phyloP scores from a whole-genome alignment of 2,329 filamentous ascomycete species.

The Fusarium torreyae region DNA sequence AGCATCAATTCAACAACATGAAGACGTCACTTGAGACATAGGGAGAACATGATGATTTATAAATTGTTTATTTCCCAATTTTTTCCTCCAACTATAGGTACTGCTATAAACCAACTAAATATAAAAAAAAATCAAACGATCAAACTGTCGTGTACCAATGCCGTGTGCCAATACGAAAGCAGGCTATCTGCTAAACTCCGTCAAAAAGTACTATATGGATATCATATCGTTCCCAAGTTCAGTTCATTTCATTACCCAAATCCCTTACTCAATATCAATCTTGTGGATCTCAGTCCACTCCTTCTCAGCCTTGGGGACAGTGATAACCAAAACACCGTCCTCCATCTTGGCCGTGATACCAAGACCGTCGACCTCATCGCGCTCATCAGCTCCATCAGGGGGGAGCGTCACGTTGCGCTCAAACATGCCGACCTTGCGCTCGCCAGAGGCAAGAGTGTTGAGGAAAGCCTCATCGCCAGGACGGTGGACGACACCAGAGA shows the following conservation, averaged over 20 bases:
- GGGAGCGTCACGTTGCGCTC: constrained; percentile 78
- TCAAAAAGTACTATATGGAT: constrained; percentile 15
- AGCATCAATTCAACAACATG: background rate
- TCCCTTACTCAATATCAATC: constrained; percentile 69
- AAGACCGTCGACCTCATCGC: constrained; percentile 75
- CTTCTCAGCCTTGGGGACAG: constrained; percentile 80
- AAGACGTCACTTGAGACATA: background rate
- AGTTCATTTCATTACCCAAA: background rate
- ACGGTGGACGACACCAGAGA: constrained; percentile 81
- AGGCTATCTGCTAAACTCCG: constrained; percentile 32
- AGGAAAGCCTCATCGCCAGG: constrained; percentile 80
- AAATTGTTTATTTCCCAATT: constrained; percentile 4
- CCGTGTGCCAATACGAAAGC: constrained; percentile 4
- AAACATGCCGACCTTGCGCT: constrained; percentile 82
- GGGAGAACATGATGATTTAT: background rate
- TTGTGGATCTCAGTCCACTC: constrained; percentile 75
- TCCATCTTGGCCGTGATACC: constrained; percentile 82
- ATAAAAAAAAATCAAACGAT: background rate
- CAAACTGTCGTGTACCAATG: background rate
- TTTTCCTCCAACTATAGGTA: constrained; percentile 14
- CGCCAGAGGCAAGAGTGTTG: constrained; percentile 72
- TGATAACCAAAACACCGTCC: constrained; percentile 82
- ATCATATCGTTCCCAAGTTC: constrained; percentile 15
- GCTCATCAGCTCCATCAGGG: constrained; percentile 58
- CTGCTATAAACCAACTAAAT: background rate